Evolutionary conservation across 345 rosid species (phyloP), one percentile per base, ranked within the genome.

Genomic region (Aquilaria malaccensis): DNA sequence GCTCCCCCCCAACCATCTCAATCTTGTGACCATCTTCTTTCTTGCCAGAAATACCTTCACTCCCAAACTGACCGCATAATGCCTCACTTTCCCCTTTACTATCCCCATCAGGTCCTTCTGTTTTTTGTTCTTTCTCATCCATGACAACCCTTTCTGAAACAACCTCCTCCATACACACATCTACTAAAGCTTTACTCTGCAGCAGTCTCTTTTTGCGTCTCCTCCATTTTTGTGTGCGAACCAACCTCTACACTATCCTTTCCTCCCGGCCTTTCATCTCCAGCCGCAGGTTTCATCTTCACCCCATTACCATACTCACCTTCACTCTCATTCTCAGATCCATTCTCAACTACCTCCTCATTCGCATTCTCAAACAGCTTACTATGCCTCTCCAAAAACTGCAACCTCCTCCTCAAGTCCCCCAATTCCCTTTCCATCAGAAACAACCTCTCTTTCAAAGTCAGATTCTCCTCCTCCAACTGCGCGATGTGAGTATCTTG

Each of bases 401-500:
- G 87, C 76, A 94, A 52, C 83, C 99, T 85, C 76, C 87, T 85
- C 79, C 87, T 90, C 81, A 90, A 64, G 71, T 94, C 95, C 55
- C 80, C 83, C 45, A 94, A 62, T 67, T 94, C 99, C 70, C 89
- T 83, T 72, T 88, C 99, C 96, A 94, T 85, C 79, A 90, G 58
- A 62, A 86, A 91, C 78, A 94, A 55, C 77, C 96, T 90, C 63
- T 94, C 99, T 68, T 87, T 88, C 73, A 95, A 65, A 0, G 93
- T 88, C 65, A 95, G 77, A 52, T 95, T 95, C 84, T 95, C 99
- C 62, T 95, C 99, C 69, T 91, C 99, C 55, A 95, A 59, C 32
- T 86, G 91, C 0, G 91, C 89, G 64, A 91, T 95, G 61, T 95
- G 99, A 49, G 86, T 76, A 70, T 91, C 96, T 68, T 91, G 97